Conservation (phyloP, 345 rosid species). For the Nasturtium officinale region DNA sequence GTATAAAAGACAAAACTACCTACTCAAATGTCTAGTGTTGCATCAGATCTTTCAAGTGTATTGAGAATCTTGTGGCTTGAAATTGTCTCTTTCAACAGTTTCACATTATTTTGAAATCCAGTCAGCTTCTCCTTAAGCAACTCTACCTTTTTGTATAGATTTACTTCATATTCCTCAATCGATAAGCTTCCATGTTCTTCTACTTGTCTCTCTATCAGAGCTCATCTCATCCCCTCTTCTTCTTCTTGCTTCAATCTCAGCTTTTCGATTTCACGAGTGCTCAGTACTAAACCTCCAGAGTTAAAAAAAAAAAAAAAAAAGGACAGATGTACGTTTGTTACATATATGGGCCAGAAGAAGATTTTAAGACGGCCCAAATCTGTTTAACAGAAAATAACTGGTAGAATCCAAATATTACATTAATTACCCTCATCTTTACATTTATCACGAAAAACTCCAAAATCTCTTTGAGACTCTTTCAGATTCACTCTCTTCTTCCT, state of each 20-base stretch:
- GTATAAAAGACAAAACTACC: conserved; percentile 4
- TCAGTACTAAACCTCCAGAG: conserved; percentile 75
- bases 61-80: conserved; percentile 38
- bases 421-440: conserved; percentile 6
- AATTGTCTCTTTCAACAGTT: conserved; percentile 43
- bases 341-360: not conserved
- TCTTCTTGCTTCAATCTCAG: conserved; percentile 58
- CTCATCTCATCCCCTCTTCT: conserved; percentile 53
- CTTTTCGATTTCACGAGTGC: conserved; percentile 64
- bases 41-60: conserved; percentile 29
- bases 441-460: conserved; percentile 9
- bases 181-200: conserved; percentile 52
- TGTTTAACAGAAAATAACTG: not conserved
- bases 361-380: not conserved
- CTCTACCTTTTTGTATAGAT: conserved; percentile 27
- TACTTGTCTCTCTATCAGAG: conserved; percentile 34
- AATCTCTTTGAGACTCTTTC: conserved; percentile 1
- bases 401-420: conserved; percentile 2
- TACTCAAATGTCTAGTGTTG: conserved; percentile 32
- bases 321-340: not conserved
- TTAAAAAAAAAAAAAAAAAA: too few species aligned
- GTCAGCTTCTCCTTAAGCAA: conserved; percentile 42
- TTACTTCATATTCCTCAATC: conserved; percentile 38
- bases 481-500: conserved; percentile 18
- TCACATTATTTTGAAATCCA: conserved; percentile 45